Base-by-base conservation (phyloP, 257 asterid genomes). In the Capsicum chinense region DNA sequence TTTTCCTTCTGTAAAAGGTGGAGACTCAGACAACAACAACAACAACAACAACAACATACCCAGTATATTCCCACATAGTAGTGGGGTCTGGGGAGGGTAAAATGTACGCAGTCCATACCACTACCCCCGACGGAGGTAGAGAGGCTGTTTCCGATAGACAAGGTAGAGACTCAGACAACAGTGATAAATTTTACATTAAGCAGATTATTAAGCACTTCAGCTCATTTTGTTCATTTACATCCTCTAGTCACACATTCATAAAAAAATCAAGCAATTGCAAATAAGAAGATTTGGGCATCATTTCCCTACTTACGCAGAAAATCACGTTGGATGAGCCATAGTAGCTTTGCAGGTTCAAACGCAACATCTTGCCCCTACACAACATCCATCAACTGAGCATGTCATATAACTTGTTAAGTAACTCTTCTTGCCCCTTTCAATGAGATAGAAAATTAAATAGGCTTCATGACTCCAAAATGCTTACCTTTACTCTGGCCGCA, bases 271-370 rank as follows among this genome's bases (percentile, higher is more conserved):
- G 21, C 21, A 76, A 76, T 26, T 54, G 81, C 81, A 26, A 14
- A 7, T 7, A 4, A 26, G 5, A 14, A 52, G 39, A 39, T 52
- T 52, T 52, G 48, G 81, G 58, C 63, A 52, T 76, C 44, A 50
- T 82, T 66, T 83, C 80, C 80, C 67, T 68, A 89, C 99, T 88
- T 89, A 97, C 99, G 97, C 83, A 95, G 92, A 89, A 97, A 97
- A 88, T 97, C 99, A 74, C 98, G 99, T 89, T 97, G 99, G 89
- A 97, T 97, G 87, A 97, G 90, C 99, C 99, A 97, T 80, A 97
- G 91, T 79, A 97, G 93, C 89, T 97, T 97, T 60, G 99, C 98
- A 59, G 99, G 99, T 89, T 93, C 98, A 91, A 97, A 97, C 44
- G 99, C 99, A 88, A 97, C 95, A 89, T 95, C 99, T 90, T 93